Evolutionary conservation across 768 basidiomycete genomes (phyloP), one percentile per base, ranked within the genome.

Genomic region (Nidularia sp.): DNA sequence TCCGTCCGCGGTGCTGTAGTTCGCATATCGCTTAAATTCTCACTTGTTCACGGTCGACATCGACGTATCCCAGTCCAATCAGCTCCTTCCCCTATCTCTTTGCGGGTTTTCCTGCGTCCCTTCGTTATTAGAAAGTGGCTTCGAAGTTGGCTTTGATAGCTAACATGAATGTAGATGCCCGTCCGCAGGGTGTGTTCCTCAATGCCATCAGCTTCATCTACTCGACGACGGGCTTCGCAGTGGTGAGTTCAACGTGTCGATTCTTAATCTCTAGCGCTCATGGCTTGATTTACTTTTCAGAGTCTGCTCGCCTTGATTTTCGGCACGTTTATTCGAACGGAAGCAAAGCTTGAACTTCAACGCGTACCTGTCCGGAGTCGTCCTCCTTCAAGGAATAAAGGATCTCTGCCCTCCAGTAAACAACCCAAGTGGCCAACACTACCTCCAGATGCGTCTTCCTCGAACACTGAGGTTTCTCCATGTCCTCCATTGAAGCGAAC

Each of bases 241-340:
- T 74, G 62, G 73, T 72, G 51, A 61, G 71, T 59, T 44, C n/a
- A n/a, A n/a, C n/a, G n/a, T n/a, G n/a, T n/a, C 45, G 25, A 3
- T 33, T 45, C 36, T 25, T 49, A 34, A 15, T 48, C 41, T 15
- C 41, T 13, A 6, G 12, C 3, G 18, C 33, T 35, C 45, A 35
- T 25, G n/a, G 32, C 36, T 5, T 25, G 61, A 18, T 34, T 31
- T 43, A 47, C 35, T 34, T 13, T 43, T 18, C 56, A 74, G 73
- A 74, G 73, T 51, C 60, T 73, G 8, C 49, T 74, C 34, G 60
- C 66, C 29, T 61, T 67, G 6, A 49, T 70, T 10, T 53, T 69
- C 29, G 57, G 52, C 44, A 25, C 55, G 15, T 55, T 62, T 47
- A 44, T 60, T 36, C 54, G 12, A 6, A 33, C 31, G 6, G 22